Evolutionary conservation across 2,329 filamentous ascomycete species (phyloP), one percentile per base, ranked within the genome.

Genomic region (Myriosclerotinia scirpicola): DNA sequence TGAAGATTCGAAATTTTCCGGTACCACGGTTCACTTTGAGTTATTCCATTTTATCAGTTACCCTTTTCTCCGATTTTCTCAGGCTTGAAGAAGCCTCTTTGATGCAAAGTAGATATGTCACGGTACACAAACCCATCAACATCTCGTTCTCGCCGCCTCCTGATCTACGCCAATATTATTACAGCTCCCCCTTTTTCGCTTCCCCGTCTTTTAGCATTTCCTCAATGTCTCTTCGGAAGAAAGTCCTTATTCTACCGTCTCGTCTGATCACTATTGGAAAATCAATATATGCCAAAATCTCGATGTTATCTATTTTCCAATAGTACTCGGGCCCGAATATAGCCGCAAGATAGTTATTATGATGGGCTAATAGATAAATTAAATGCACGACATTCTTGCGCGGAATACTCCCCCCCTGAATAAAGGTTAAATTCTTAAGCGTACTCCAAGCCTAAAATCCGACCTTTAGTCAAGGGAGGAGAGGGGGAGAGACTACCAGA

Each of bases 371-470:
- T 11, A 50, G 50, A 50, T 60, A 60, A 17, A 60, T 60, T 60
- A 60, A 50, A 38, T 60, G 58, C 58, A 60, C 58, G 58, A 38
- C 58, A 60, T 60, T 20, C 58, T 8, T 26, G 46, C 58, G 58
- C 58, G 22, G 15, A 3, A 42, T 14, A 42, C 6, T 26, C 26
- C 26, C 26, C 26, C 26, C 26, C 26, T 26, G 26, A 26, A 26
- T 26, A 26, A 26, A 26, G 26, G 26, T 26, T 26, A 26, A 26
- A 26, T 26, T 26, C 26, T 26, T 26, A 26, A 26, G 26, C 26
- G 26, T 26, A 26, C 26, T 3, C 26, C 26, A 26, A 26, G 26
- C 26, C 26, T 3, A 26, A 26, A 26, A 26, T 26, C 26, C 3
- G 3, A 26, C 26, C 26, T 26, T 26, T 26, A 26, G 2, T 26